Conservation (phyloP, 768 basidiomycete species). For the Boletus patriciae region DNA sequence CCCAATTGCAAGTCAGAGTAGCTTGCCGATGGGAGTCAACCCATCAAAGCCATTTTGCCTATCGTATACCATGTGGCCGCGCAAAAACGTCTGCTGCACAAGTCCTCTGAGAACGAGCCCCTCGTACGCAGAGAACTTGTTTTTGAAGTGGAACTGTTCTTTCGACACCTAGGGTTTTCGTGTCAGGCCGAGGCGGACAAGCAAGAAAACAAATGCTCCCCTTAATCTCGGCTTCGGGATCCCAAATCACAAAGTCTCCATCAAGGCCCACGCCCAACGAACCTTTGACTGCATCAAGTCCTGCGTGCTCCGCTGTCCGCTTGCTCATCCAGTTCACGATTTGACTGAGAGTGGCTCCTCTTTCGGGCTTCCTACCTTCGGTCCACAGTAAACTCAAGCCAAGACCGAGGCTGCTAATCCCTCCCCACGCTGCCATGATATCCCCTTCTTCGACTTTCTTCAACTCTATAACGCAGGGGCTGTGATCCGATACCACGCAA, state of each 20-base stretch:
- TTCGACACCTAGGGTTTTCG: slow-evolving; percentile 58
- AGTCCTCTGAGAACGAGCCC: slow-evolving; percentile 67
- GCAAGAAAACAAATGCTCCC: slow-evolving; percentile 24
- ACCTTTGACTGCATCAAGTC: slow-evolving; percentile 71
- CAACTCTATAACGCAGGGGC: slow-evolving; percentile 80
- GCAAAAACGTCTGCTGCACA: slow-evolving; percentile 79
- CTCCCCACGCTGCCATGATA: slow-evolving; percentile 92
- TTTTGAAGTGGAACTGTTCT: slow-evolving; percentile 81
- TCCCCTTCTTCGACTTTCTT: slow-evolving; percentile 78
- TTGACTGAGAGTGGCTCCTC: slow-evolving; percentile 54
- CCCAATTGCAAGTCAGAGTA: slow-evolving; percentile 21
- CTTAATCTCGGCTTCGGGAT: slow-evolving; percentile 53
- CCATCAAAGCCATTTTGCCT: slow-evolving; percentile 37
- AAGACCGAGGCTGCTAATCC: slow-evolving; percentile 87
- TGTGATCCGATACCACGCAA: slow-evolving; percentile 95
- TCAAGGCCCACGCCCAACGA: slow-evolving; percentile 70
- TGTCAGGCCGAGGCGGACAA: slow-evolving; percentile 6
- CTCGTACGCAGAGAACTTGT: slow-evolving; percentile 89
- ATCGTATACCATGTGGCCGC: slow-evolving; percentile 71
- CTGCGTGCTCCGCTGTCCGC: slow-evolving; percentile 77
- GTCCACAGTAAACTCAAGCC: slow-evolving; percentile 91
- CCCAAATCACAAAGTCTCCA: slow-evolving; percentile 86
- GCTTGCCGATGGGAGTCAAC: slow-evolving; percentile 36
- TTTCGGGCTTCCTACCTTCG: slow-evolving; percentile 56
- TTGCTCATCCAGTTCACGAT: slow-evolving; percentile 76